These are phyloP conservation scores for Cryoendolithus antarcticus DNA, from an alignment of 2,329 filamentous ascomycete species.

Conservation along the genomic window DNA sequence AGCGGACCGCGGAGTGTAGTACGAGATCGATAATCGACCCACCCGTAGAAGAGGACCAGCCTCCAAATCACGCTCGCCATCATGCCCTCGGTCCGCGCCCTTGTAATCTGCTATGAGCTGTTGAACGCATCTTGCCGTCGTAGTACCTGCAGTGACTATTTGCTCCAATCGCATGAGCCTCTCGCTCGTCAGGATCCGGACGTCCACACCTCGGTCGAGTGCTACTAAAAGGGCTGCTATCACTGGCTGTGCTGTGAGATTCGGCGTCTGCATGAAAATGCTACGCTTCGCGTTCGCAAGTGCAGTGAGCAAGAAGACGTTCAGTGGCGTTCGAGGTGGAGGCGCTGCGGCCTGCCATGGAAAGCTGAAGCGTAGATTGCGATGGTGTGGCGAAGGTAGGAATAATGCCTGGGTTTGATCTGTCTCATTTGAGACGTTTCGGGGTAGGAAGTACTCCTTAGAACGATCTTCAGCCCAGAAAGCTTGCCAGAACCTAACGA, in stretches of 20 bases:
- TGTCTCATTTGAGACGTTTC: too few species aligned
- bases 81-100: too few species aligned
- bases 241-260: conserved; percentile 57
- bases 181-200: conserved; percentile 32
- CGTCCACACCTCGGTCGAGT: conserved; percentile 52
- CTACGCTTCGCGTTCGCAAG: conserved; percentile 44
- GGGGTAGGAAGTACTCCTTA: too few species aligned
- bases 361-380: conserved; percentile 52
- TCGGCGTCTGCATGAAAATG: conserved; percentile 66
- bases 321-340: conserved; percentile 55
- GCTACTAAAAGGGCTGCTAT: conserved; percentile 49
- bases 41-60: conserved; percentile 32
- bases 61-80: conserved; percentile 15
- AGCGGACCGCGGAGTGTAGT: conserved; percentile 37
- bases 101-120: conserved; percentile 45
- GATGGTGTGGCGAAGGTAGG: conserved; percentile 62
- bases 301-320: conserved; percentile 49
- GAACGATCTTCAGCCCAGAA: conserved; percentile 48
- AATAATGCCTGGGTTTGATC: conserved; percentile 25
- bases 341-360: conserved; percentile 27
- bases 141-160: conserved; percentile 65
- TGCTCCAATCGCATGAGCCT: conserved; percentile 53
- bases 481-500: conserved; percentile 52
- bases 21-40: conserved; percentile 46
- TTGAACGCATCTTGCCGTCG: conserved; percentile 52